Percentiles rank a stretch among this genome's conserved stretches.
These are phyloP conservation scores for Wallacemonas sp. DNA, from an alignment of 208 protist genomes.

Conservation along the genomic window DNA sequence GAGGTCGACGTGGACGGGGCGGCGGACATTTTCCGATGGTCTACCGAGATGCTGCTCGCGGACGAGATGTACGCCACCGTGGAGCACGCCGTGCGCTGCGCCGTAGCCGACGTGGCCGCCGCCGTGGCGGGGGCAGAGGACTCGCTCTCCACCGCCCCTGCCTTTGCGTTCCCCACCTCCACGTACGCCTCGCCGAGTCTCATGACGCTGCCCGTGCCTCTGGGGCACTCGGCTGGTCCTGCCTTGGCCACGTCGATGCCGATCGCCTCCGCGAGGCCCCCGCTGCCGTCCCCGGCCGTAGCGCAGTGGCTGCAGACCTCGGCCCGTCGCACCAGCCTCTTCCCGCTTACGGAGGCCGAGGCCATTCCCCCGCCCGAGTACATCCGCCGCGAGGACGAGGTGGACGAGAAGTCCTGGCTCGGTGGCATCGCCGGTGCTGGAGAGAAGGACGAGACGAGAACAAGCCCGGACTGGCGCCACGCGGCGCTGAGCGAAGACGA, in stretches of 20 bases:
- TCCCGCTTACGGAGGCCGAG: constrained; percentile 36
- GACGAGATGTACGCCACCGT: constrained; percentile 45
- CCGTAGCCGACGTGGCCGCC: constrained; percentile 4
- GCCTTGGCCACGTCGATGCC: neutral
- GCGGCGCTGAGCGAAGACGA: neutral
- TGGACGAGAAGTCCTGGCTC: neutral
- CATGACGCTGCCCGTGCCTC: neutral
- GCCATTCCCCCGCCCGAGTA: constrained; percentile 54
- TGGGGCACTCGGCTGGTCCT: neutral
- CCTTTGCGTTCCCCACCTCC: neutral
- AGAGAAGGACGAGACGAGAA: neutral
- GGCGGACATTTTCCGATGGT: constrained; percentile 46
- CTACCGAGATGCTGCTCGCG: constrained; percentile 54
- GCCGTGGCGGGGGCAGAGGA: neutral
- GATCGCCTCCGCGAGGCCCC: too few relatives aligned
- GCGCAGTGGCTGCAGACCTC: neutral
- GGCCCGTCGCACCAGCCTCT: constrained; percentile 19
- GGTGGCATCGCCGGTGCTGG: too few relatives aligned
- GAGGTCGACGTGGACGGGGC: constrained; percentile 6
- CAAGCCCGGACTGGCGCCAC: neutral
- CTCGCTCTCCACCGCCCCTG: neutral
- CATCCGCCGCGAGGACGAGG: constrained; percentile 23
- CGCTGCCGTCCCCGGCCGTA: neutral
- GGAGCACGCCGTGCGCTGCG: constrained; percentile 31
- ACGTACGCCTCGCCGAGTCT: neutral